Evolutionary conservation across 1,139 yeast genomes (phyloP).

Genomic region (Saccharomyces uvarum): DNA sequence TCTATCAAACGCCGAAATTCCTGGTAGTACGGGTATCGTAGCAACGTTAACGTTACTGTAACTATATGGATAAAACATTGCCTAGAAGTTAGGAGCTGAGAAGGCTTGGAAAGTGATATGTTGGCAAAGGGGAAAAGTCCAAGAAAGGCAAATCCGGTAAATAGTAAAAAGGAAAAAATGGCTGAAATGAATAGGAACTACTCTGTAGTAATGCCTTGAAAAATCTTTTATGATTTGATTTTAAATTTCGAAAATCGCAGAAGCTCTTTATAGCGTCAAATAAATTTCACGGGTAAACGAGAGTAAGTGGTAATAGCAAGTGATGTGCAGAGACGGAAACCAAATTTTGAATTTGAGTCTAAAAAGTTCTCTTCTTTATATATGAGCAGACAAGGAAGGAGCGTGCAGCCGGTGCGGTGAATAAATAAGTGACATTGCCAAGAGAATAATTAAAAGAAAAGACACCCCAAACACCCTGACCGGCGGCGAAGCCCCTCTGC

Average conservation of each 20-base stretch:
- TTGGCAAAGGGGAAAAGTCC: background rate
- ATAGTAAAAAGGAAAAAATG: background rate
- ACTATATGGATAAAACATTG: background rate
- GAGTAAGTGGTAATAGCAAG: background rate
- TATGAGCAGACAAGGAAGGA: background rate
- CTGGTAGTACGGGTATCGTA: background rate
- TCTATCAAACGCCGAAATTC: background rate
- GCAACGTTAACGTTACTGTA: background rate
- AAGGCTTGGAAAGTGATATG: background rate
- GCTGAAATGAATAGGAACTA: background rate
- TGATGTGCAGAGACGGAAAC: background rate
- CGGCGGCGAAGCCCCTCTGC: constrained; percentile 1
- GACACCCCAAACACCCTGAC: constrained; percentile 1
- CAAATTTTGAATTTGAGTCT: background rate
- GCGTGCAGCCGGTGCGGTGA: background rate
- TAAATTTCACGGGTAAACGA: background rate
- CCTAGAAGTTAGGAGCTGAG: background rate
- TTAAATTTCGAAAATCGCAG: background rate
- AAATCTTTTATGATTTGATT: background rate
- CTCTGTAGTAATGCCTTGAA: background rate
- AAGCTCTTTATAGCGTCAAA: background rate
- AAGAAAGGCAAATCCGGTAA: background rate
- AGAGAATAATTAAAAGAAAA: background rate
- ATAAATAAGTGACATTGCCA: background rate
- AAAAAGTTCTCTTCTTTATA: background rate